Conservation (phyloP, 1,284 basidiomycete species). For the Ustilago tritici region DNA sequence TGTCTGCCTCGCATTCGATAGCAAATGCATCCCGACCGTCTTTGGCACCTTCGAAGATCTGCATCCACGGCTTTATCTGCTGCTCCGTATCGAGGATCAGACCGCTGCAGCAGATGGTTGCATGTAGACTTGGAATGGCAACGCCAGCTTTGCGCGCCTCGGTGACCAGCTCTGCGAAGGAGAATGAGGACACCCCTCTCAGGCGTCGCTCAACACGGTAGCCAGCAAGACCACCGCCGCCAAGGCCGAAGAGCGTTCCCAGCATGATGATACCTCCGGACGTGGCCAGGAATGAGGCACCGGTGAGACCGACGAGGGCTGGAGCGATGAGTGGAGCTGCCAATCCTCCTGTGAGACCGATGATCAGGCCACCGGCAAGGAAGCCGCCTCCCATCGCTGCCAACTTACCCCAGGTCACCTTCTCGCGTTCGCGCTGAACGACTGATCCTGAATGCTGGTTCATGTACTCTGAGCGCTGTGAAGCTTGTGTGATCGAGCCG, state of each 20-base stretch:
- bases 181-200: slow-evolving; percentile 51
- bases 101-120: slow-evolving; percentile 61
- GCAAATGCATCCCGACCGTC: slow-evolving; percentile 61
- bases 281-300: slow-evolving; percentile 59
- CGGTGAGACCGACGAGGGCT: slow-evolving; percentile 60
- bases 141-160: slow-evolving; percentile 51
- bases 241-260: slow-evolving; percentile 62
- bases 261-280: slow-evolving; percentile 63
- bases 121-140: slow-evolving; percentile 60
- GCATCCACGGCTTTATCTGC: slow-evolving; percentile 49
- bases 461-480: slow-evolving; percentile 59
- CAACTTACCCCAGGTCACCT: slow-evolving; percentile 59
- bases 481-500: slow-evolving; percentile 35
- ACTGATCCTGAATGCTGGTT: slow-evolving; percentile 53
- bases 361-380: slow-evolving; percentile 56
- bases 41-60: slow-evolving; percentile 36
- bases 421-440: slow-evolving; percentile 54
- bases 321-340: slow-evolving; percentile 63
- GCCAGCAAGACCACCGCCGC: slow-evolving; percentile 64
- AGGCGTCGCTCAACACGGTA: slow-evolving; percentile 60
- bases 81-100: slow-evolving; percentile 54
- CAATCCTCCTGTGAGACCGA: slow-evolving; percentile 62
- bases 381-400: slow-evolving; percentile 60
- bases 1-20: slow-evolving; percentile 54
- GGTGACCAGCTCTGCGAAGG: slow-evolving; percentile 51